Conservation (phyloP, 73 alveolate species). For the Tetrahymena thermophila region DNA sequence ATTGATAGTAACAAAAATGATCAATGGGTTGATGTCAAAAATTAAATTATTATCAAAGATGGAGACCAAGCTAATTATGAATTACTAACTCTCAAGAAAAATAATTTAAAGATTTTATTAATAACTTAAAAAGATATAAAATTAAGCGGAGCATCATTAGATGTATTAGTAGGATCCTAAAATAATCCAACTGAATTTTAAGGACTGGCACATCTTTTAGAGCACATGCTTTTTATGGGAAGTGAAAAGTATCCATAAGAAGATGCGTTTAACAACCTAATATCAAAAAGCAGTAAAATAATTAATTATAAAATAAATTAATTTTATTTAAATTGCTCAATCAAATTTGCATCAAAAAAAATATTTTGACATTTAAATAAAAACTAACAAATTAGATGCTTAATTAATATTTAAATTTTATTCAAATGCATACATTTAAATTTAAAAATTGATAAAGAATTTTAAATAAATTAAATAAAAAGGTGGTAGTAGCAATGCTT, state of each 20-base stretch:
- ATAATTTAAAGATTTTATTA: neutral
- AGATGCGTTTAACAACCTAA: neutral
- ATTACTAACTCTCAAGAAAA: neutral
- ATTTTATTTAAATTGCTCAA: no score
- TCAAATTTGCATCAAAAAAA: no score
- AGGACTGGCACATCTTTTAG: conserved; percentile 65
- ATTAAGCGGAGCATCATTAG: conserved; percentile 42
- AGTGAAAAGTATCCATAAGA: conserved; percentile 23
- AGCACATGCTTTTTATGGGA: conserved; percentile 55
- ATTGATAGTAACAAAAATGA: neutral
- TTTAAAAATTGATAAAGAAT: no score
- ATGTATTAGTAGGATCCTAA: conserved; percentile 57
- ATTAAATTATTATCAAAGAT: neutral
- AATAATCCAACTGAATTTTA: conserved; percentile 49
- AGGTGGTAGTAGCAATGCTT: conserved; percentile 38
- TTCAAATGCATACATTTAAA: no score
- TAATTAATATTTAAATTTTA: no score
- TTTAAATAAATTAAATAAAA: neutral
- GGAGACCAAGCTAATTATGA: neutral
- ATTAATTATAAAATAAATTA: neutral
- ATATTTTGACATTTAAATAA: no score
- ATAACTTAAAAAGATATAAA: neutral
- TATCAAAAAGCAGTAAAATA: neutral
- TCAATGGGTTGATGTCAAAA: neutral
- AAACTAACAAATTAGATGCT: no score